phyloP scores from a whole-genome alignment of 2,329 filamentous ascomycete species.

The Aspergillus ruber region DNA sequence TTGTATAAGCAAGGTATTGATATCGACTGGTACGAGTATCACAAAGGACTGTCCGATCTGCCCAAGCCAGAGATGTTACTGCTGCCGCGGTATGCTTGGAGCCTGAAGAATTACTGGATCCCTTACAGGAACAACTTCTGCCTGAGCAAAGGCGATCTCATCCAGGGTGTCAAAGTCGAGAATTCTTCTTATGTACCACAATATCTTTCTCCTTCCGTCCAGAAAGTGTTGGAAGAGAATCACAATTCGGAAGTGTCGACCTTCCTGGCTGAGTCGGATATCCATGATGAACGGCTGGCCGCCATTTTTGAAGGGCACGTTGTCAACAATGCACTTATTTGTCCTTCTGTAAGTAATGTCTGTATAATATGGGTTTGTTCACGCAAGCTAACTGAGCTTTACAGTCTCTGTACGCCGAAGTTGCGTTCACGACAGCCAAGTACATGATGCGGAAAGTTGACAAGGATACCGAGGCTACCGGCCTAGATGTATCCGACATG shows the following conservation, averaged over 20 bases:
- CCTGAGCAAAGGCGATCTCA: constrained; percentile 26
- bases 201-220: constrained; percentile 24
- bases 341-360: constrained; percentile 23
- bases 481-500: constrained; percentile 31
- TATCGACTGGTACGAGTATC: constrained; percentile 38
- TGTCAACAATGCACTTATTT: constrained; percentile 31
- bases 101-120: constrained; percentile 38
- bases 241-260: too few species aligned
- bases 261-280: too few species aligned
- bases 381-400: constrained; percentile 1
- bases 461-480: constrained; percentile 22
- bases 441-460: constrained; percentile 29
- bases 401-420: constrained; percentile 32
- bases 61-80: constrained; percentile 22
- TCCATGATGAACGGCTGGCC: too few species aligned
- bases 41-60: constrained; percentile 30
- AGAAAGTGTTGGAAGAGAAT: constrained; percentile 27
- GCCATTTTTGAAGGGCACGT: too few species aligned
- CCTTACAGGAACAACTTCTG: constrained; percentile 32
- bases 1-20: constrained; percentile 35
- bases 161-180: constrained; percentile 5
- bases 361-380: not conserved
- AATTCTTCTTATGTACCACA: constrained; percentile 11
- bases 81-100: constrained; percentile 34
- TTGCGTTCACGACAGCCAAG: constrained; percentile 29